Conservation (phyloP, 2,329 filamentous ascomycete species). For the Emmonsiellopsis sp. region DNA sequence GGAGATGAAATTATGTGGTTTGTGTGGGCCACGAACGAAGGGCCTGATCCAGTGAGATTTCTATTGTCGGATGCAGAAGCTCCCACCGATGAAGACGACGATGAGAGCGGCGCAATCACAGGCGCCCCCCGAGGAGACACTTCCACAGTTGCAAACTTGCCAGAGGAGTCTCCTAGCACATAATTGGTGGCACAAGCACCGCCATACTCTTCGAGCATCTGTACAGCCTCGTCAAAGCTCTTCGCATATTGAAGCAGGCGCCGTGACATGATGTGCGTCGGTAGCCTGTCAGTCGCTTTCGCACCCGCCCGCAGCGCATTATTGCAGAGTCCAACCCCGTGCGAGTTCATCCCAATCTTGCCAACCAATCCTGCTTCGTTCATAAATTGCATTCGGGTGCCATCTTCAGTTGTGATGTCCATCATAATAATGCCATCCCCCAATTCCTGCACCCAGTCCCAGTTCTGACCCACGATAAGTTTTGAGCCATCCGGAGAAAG, state of each 20-base stretch:
- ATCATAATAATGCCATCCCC: conserved; percentile 12
- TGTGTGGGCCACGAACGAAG: background rate
- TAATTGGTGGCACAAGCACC: conserved; percentile 4
- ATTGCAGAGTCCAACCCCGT: conserved; percentile 5
- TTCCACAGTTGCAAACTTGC: conserved; percentile 5
- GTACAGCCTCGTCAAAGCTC: background rate
- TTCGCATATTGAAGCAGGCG: conserved; percentile 7
- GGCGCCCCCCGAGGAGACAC: background rate
- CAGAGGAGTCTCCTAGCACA: conserved; percentile 1
- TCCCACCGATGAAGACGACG: background rate
- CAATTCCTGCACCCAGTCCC: conserved; percentile 19
- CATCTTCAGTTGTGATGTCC: conserved; percentile 11
- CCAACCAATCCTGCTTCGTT: conserved; percentile 19
- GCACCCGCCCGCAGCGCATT: conserved; percentile 4
- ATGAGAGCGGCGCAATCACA: background rate
- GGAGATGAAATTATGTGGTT: background rate
- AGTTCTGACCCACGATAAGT: conserved; percentile 18
- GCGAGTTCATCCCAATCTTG: conserved; percentile 8
- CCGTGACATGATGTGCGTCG: conserved; percentile 6
- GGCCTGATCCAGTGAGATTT: background rate
- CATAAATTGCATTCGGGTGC: conserved; percentile 12
- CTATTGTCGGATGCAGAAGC: background rate
- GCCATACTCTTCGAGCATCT: conserved; percentile 4
- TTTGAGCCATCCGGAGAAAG: background rate
- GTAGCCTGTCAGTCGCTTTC: background rate